Evolutionary conservation across 441 rosid species (phyloP), one percentile per base, ranked within the genome.

Genomic region (Adansonia madagascariensis): DNA sequence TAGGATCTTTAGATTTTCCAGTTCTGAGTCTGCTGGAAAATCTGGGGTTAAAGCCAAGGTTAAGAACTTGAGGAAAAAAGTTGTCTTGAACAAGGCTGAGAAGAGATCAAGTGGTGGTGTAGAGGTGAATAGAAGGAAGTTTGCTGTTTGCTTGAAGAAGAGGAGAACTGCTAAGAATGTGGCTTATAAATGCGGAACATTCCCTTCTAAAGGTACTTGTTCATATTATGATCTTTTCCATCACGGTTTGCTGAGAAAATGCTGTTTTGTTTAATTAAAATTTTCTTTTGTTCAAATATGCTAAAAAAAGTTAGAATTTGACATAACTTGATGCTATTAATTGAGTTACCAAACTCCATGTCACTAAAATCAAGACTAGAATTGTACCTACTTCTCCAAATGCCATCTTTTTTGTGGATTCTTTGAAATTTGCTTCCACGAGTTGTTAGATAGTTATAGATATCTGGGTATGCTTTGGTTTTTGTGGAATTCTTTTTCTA

Each of bases 1-100:
- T 22, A 86, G 84, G 62, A 81, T 92, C 75, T 94, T 94, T 85
- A 80, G 94, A 85, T 92, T 94, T 82, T 89, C 93, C 73, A 91
- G 98, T 57, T 75, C 91, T 52, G 91, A 82, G 75, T 85, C 91
- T 17, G 66, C 80, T 14, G 73, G 68, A 0, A 82, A 80, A 68
- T 78, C 75, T 59, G 82, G 73, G 41, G 73, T 67, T 9, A 82
- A 84, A 70, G 73, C 78, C 50, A 80, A 74, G 47, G 55, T 65
- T 4, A 77, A 77, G 79, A 56, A 70, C 17, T 72, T 31, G 81
- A 86, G 78, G 84, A 86, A 86, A 83, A 83, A 81, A 8, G 10
- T 18, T 11, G 18, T 75, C 56, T 80, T 41, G 74, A 78, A 61
- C 78, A 85, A 77, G 63, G 57, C 56, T 35, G 87, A 84, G 74